Evolutionary conservation across 139 green algal genomes (phyloP).

Genomic region (Chlamydomonas sphaeroides): DNA sequence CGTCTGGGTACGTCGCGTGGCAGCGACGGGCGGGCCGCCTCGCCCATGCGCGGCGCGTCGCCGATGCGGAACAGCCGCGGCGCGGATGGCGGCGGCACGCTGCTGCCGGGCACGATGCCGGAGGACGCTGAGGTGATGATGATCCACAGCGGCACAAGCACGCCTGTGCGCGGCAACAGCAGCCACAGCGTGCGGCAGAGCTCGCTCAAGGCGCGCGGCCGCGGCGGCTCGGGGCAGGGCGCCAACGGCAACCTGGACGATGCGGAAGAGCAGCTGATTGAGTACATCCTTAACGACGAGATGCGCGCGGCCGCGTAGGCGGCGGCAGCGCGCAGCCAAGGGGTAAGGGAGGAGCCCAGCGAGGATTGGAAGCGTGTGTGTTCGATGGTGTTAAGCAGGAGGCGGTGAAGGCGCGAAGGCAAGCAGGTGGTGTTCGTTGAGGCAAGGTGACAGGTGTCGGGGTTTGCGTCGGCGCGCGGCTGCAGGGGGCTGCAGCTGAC

Average conservation of each 20-base stretch:
- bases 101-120: constrained; percentile 22
- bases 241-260: constrained; percentile 31
- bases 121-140: constrained; percentile 30
- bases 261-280: constrained; percentile 41
- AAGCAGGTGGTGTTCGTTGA: too few relatives aligned
- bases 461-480: too few relatives aligned
- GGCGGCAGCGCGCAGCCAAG: not conserved
- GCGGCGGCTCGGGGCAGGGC: not conserved
- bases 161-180: constrained; percentile 6
- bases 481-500: too few relatives aligned
- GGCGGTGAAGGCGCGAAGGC: too few relatives aligned
- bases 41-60: constrained; percentile 13
- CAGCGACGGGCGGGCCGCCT: not conserved
- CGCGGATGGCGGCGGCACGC: not conserved
- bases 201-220: constrained; percentile 20
- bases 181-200: not conserved
- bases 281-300: constrained; percentile 47
- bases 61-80: not conserved
- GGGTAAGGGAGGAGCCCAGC: not conserved
- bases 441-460: too few relatives aligned
- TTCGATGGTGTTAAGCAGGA: too few relatives aligned
- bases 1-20: not conserved
- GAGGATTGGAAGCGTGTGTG: too few relatives aligned
- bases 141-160: constrained; percentile 22
- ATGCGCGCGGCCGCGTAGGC: not conserved